Base-by-base conservation (phyloP, 768 basidiomycete genomes). In the Clitopilus hobsonii region DNA sequence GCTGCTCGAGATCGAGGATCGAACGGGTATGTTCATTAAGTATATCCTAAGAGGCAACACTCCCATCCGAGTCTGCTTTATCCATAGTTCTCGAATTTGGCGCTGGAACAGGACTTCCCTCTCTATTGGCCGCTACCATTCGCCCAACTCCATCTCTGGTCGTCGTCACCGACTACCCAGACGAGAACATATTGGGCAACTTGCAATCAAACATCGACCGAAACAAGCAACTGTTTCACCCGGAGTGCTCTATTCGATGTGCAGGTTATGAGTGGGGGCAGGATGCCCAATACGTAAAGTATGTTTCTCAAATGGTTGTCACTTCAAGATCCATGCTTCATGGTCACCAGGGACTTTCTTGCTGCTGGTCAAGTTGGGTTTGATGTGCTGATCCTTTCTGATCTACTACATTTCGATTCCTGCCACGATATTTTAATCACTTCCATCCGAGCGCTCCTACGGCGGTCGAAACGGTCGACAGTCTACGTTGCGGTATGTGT, bases 91-190 rank as follows among this genome's bases (percentile, higher is more conserved):
- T 90, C n/a, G 89, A 91, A 64, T 78, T 90, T 2, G 87, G 85
- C 2, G 80, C 86, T 6, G 87, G 89, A 5, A 78, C 81, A 45
- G 87, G 81, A 16, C 65, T 91, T 6, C 88, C 87, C 4, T 88
- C 85, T 0, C 69, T 89, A 1, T 72, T 91, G 1, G 60, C 82
- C 29, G 73, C 83, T 38, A 80, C 76, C 6, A 61, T 71, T 8
- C 55, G 67, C 2, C 60, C 69, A 2, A 70, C 80, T 2, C 84
- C 86, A 3, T 69, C 75, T 8, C 67, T 83, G 29, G 71, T 87
- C 30, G 80, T 87, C 13, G 73, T 76, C 20, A 88, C 85, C 2
- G 88, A 92, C 65, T 86, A 88, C 64, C 86, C 87, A 0, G 86
- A 89, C 61, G 70, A 77, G 1, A 68, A 66, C 3, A 87, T 90